phyloP scores from a whole-genome alignment of 2,329 filamentous ascomycete species.

The Albophoma yamanashiensis region DNA sequence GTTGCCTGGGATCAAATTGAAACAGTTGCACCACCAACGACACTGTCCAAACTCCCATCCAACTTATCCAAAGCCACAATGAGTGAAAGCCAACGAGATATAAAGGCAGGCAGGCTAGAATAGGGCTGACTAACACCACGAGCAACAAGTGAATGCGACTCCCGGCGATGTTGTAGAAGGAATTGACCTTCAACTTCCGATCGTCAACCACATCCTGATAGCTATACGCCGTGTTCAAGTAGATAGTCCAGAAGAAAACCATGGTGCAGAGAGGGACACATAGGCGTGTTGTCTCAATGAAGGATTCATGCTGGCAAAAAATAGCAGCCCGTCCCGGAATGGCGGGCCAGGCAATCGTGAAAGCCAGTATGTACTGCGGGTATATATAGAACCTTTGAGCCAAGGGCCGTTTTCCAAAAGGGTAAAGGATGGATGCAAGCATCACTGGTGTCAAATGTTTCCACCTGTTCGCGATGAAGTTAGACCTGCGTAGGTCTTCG shows the following conservation, averaged over 20 bases:
- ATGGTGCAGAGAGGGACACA: slow-evolving; percentile 13
- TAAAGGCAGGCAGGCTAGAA: not conserved
- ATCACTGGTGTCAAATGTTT: slow-evolving; percentile 10
- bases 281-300: slow-evolving; percentile 6
- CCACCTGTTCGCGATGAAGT: slow-evolving; percentile 5
- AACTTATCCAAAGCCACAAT: not conserved
- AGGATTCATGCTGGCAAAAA: slow-evolving; percentile 7
- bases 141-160: not conserved
- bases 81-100: not conserved
- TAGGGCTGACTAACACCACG: not conserved
- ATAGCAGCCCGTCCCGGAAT: slow-evolving; percentile 11
- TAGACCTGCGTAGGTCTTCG: not conserved
- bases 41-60: slow-evolving; percentile 1
- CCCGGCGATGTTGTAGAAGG: slow-evolving; percentile 5
- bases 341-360: slow-evolving; percentile 12
- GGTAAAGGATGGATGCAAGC: slow-evolving; percentile 10
- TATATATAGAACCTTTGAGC: slow-evolving; percentile 9
- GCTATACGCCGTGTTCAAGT: slow-evolving; percentile 13
- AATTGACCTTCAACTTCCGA: slow-evolving; percentile 11
- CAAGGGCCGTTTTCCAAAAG: slow-evolving; percentile 11
- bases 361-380: slow-evolving; percentile 13
- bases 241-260: slow-evolving; percentile 16
- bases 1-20: slow-evolving; percentile 9
- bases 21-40: slow-evolving; percentile 5
- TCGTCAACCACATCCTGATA: slow-evolving; percentile 13